Percentiles rank a stretch among this genome's conserved stretches.
Conservation (phyloP, 176 grass and related monocot species). For the Avena sativa region DNA sequence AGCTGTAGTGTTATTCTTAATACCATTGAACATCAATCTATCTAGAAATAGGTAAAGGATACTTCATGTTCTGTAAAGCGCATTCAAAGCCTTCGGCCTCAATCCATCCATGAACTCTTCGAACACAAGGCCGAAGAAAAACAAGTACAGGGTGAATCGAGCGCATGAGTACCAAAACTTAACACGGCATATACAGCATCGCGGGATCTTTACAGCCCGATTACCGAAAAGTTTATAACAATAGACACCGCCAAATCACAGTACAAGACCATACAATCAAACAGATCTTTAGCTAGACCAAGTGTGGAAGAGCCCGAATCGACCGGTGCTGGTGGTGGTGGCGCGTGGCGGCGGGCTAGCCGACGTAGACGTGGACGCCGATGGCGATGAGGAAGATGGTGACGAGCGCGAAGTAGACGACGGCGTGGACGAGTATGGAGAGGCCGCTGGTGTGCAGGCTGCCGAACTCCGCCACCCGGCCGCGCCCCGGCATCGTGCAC, state of each 20-base stretch:
- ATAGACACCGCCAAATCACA: neutral
- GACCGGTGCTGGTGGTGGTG: neutral
- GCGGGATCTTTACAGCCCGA: neutral
- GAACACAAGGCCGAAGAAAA: neutral
- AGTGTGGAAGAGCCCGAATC: neutral
- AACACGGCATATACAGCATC: neutral
- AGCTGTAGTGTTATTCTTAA: too few species aligned
- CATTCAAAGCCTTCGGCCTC: neutral
- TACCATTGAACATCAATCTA: too few species aligned
- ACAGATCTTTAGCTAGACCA: neutral
- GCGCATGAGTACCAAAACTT: neutral
- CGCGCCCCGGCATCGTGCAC: constrained; percentile 64
- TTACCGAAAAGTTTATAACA: neutral
- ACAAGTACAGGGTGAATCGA: neutral
- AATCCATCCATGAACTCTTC: neutral
- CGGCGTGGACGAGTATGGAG: constrained; percentile 70
- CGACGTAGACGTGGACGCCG: constrained; percentile 68
- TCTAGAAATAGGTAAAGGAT: too few species aligned
- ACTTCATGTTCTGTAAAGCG: neutral
- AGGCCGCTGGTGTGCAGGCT: constrained; percentile 63
- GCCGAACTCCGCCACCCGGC: constrained; percentile 56
- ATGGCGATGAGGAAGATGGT: constrained; percentile 70
- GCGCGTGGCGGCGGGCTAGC: constrained; percentile 6
- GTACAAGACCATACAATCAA: neutral
- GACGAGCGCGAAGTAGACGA: constrained; percentile 67